Percentiles rank a stretch among this genome's conserved stretches.
Evolutionary conservation across 106 monocot genomes (phyloP).

Genomic region (Narthecium ossifragum): DNA sequence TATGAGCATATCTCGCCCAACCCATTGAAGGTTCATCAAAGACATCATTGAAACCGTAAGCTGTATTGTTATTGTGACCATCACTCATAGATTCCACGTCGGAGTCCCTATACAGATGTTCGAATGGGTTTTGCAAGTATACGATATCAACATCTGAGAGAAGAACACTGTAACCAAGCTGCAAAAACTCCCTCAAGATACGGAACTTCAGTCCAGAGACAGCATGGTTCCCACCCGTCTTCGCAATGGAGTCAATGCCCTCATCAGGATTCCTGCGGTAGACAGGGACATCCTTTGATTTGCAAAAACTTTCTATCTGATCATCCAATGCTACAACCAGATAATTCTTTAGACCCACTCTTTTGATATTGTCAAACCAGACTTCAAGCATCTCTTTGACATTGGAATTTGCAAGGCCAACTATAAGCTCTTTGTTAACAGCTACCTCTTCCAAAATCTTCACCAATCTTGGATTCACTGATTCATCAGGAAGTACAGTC

Average conservation of each 20-base stretch:
- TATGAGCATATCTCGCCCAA: constrained; percentile 89
- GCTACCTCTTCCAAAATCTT: constrained; percentile 69
- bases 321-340: constrained; percentile 86
- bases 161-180: constrained; percentile 90
- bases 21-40: constrained; percentile 92
- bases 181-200: constrained; percentile 83
- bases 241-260: constrained; percentile 61
- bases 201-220: constrained; percentile 91
- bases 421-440: constrained; percentile 63
- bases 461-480: constrained; percentile 74
- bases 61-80: constrained; percentile 75
- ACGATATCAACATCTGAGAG: constrained; percentile 95
- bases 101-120: constrained; percentile 77
- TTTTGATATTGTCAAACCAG: constrained; percentile 77
- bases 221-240: constrained; percentile 73
- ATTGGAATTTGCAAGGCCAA: constrained; percentile 76
- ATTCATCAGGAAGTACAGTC: constrained; percentile 57
- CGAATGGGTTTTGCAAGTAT: constrained; percentile 84
- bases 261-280: constrained; percentile 71
- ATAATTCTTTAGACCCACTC: constrained; percentile 71
- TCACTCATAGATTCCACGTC: constrained; percentile 99
- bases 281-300: constrained; percentile 60
- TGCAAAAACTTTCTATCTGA: constrained; percentile 66
- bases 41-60: constrained; percentile 87
- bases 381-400: constrained; percentile 74